Conservation (phyloP, 2,329 filamentous ascomycete species). For the Fusarium chuoi region DNA sequence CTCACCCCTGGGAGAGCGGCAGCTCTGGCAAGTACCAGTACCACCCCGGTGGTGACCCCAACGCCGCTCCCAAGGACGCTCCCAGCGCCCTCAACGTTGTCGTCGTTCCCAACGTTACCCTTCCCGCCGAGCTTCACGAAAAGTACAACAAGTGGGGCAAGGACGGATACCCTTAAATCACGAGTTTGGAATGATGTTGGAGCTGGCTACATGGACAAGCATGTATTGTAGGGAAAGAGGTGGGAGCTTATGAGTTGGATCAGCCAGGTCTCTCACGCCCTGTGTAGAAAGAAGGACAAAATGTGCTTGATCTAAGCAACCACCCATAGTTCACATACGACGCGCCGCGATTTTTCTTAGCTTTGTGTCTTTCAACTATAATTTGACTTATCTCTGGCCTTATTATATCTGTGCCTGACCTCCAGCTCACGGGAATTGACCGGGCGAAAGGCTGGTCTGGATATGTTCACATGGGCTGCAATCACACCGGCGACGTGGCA, state of each 20-base stretch:
- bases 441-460: conserved; percentile 2
- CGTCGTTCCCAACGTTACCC: conserved; percentile 90
- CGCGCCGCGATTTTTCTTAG: conserved; percentile 35
- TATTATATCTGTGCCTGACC: neutral
- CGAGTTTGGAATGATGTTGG: conserved; percentile 5
- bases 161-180: conserved; percentile 79
- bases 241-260: conserved; percentile 20
- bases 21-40: conserved; percentile 76
- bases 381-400: conserved; percentile 17
- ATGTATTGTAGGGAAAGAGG: conserved; percentile 21
- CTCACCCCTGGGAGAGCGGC: conserved; percentile 91
- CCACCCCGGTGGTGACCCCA: conserved; percentile 86
- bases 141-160: conserved; percentile 99
- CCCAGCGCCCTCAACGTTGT: conserved; percentile 96
- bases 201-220: conserved; percentile 25
- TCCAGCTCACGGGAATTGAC: neutral
- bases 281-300: conserved; percentile 38
- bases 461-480: neutral
- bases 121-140: conserved; percentile 94
- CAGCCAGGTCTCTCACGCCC: conserved; percentile 10
- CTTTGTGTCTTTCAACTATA: conserved; percentile 38
- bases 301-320: conserved; percentile 39
- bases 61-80: conserved; percentile 81
- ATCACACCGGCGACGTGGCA: neutral
- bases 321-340: conserved; percentile 40